A percentile compares a stretch with the other conserved stretches of the same genome.
Evolutionary conservation across 306 rosid genomes (phyloP).

Genomic region (Citrullus colocynthis): DNA sequence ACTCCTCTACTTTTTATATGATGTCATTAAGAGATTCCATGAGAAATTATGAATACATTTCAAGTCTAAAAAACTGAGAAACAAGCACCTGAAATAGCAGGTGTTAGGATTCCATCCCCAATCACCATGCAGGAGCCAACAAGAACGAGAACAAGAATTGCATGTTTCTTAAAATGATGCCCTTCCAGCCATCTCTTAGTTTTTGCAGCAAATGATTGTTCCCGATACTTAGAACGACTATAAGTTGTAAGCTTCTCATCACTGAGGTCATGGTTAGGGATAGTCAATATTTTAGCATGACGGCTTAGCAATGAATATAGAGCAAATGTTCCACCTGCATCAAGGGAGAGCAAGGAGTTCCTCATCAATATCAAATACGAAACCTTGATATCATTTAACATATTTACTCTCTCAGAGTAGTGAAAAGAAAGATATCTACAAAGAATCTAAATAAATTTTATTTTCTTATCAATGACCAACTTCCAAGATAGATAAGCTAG

Average conservation of each 20-base stretch:
- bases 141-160: slow-evolving; percentile 78
- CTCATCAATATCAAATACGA: neutral
- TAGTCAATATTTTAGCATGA: slow-evolving; percentile 15
- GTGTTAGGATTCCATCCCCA: slow-evolving; percentile 97
- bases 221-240: slow-evolving; percentile 46
- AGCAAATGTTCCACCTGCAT: slow-evolving; percentile 74
- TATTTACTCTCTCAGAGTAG: neutral
- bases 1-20: neutral
- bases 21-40: neutral
- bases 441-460: neutral
- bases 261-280: slow-evolving; percentile 14
- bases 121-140: slow-evolving; percentile 97
- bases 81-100: slow-evolving; percentile 81
- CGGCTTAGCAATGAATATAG: slow-evolving; percentile 19
- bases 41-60: neutral
- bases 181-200: slow-evolving; percentile 84
- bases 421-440: neutral
- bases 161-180: slow-evolving; percentile 37
- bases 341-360: slow-evolving; percentile 7
- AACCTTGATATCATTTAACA: neutral
- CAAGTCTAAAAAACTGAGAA: neutral
- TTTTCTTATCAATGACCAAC: neutral
- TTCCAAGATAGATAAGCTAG: neutral
- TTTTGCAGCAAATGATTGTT: slow-evolving; percentile 71
- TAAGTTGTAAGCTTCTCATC: slow-evolving; percentile 19